phyloP scores from a whole-genome alignment of 441 rosid species.

The Eutrema salsugineum region DNA sequence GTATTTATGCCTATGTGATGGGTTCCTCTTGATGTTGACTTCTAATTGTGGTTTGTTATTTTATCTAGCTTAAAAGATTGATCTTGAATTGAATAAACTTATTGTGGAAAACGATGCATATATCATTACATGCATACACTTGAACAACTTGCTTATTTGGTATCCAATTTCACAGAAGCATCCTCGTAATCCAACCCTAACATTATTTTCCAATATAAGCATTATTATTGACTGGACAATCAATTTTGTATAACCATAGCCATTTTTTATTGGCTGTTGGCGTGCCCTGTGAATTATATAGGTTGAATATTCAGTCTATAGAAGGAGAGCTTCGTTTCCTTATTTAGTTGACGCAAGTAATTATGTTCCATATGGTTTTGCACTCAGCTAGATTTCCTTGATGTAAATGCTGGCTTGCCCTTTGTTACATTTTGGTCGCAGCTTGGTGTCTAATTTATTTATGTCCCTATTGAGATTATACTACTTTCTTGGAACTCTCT shows the following conservation, averaged over 20 bases:
- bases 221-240: neutral
- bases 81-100: neutral
- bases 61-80: neutral
- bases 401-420: conserved; percentile 8
- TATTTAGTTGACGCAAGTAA: neutral
- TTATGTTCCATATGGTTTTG: neutral
- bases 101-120: neutral
- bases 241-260: neutral
- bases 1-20: neutral
- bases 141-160: neutral
- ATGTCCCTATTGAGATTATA: conserved; percentile 6
- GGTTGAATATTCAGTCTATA: neutral
- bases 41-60: neutral
- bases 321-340: neutral
- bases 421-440: neutral
- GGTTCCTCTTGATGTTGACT: conserved; percentile 5
- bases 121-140: neutral
- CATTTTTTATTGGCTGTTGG: neutral
- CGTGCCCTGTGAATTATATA: neutral
- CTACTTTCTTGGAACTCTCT: neutral
- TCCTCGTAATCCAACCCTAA: neutral
- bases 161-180: neutral
- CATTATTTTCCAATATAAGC: neutral
- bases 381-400: conserved; percentile 4
- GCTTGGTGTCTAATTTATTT: conserved; percentile 2